Evolutionary conservation across 306 rosid genomes (phyloP).

Genomic region (Cicer cuneatum): DNA sequence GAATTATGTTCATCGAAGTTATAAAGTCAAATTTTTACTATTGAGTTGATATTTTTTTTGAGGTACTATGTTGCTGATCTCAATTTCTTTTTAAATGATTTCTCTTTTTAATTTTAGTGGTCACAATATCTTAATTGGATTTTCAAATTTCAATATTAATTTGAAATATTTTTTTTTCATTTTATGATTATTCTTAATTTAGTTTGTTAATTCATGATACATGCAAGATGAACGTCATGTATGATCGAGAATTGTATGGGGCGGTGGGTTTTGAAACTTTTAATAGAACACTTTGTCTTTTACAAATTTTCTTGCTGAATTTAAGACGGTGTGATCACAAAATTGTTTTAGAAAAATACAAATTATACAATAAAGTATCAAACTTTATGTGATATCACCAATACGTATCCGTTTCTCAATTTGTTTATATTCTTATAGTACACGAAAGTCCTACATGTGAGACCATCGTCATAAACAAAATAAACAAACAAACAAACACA

Average conservation of each 20-base stretch:
- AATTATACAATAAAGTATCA: slow-evolving; percentile 13
- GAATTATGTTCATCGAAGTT: no score
- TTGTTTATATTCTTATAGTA: not conserved
- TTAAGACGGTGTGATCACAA: not conserved
- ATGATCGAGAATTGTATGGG: not conserved
- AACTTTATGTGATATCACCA: not conserved
- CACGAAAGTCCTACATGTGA: not conserved
- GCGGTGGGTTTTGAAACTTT: not conserved
- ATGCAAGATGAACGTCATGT: not conserved
- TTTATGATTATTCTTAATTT: not conserved
- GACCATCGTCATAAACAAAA: not conserved
- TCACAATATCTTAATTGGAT: not conserved
- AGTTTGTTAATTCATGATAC: not conserved
- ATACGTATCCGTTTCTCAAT: not conserved
- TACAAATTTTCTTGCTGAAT: slow-evolving; percentile 5
- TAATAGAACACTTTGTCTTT: not conserved
- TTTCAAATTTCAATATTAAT: not conserved
- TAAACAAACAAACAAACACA: not conserved
- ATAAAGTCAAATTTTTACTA: no score
- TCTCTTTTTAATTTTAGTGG: no score
- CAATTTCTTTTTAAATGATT: no score
- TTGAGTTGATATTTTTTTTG: no score
- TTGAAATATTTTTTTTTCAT: not conserved
- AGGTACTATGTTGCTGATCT: not conserved
- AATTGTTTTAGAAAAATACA: not conserved